Conservation (phyloP, 2,329 filamentous ascomycete genomes). For the Penicillium hordei region DNA sequence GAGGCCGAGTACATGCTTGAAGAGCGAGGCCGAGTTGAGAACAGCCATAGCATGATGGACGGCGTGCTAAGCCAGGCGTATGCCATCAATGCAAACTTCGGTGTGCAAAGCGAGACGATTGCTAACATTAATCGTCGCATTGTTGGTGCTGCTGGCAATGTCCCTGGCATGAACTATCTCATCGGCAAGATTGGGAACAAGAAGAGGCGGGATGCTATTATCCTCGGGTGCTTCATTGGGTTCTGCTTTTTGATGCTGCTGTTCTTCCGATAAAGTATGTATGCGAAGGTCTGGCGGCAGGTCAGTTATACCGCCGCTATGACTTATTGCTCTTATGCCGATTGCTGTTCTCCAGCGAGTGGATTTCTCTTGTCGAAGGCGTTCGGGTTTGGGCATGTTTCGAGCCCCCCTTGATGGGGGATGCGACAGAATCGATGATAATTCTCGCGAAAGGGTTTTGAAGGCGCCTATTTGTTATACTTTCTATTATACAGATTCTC, state of each 20-base stretch:
- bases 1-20: constrained; percentile 98
- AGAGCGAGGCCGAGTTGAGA: constrained; percentile 81
- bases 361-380: constrained; percentile 17
- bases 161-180: constrained; percentile 88
- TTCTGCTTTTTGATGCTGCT: constrained; percentile 86
- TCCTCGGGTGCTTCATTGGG: constrained; percentile 86
- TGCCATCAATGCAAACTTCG: constrained; percentile 90
- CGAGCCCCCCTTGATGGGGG: constrained; percentile 10
- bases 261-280: constrained; percentile 63
- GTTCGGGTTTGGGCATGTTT: constrained; percentile 20
- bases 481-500: constrained; percentile 30
- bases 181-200: constrained; percentile 92
- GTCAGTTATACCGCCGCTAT: constrained; percentile 5
- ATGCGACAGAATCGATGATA: constrained; percentile 17
- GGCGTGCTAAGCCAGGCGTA: constrained; percentile 92
- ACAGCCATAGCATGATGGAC: constrained; percentile 85
- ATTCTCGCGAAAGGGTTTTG: constrained; percentile 14
- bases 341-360: constrained; percentile 21
- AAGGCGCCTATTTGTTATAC: constrained; percentile 16
- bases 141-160: constrained; percentile 81
- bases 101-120: constrained; percentile 80
- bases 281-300: background rate
- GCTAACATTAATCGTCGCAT: constrained; percentile 88
- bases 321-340: constrained; percentile 10
- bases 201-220: constrained; percentile 91